Evolutionary conservation across 495 filamentous ascomycete genomes (phyloP), one percentile per base, ranked within the genome.

Genomic region (Stereocaulon alpinum): DNA sequence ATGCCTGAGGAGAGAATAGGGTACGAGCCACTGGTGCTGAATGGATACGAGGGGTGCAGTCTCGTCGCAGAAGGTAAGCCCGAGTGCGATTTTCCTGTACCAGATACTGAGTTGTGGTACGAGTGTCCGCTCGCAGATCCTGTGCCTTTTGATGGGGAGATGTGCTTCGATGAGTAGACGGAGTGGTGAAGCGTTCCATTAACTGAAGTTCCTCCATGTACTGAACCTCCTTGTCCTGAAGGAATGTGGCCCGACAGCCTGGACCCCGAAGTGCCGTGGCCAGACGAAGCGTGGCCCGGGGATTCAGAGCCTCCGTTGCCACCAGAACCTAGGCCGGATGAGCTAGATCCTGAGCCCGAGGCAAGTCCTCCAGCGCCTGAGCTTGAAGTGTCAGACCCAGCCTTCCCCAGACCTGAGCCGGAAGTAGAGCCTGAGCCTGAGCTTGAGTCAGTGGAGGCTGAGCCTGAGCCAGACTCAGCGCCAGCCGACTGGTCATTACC

Each of bases 131-230:
- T 10, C 10, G 27, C 27, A 17, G 48, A 29, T 34, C 48, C 29
- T 51, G 48, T 51, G 10, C 48, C 14, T 29, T 27, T 32, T 17
- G 6, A 7, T 18, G 48, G 48, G 1, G 17, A 18, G 3, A 17
- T 9, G 24, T 27, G 32, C 18, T 18, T 27, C 27, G 48, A 37
- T 51, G 27, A 51, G 1, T 27, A 17, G n/a, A 30, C 17, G 48
- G 48, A 51, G 24, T 51, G 48, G 32, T 51, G 47, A 50, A n/a
- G 32, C 11, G 48, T 51, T 51, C 48, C 29, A 4, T 34, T 51
- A 29, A 27, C 48, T 34, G 48, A 32, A 34, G 48, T 17, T 15
- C 17, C 48, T 18, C 48, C 29, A 30, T 32, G 48, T 27, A 15
- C 48, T 1, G 48, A 51, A n/a, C 27, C 29, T 30, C 48, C 22